phyloP scores from a whole-genome alignment of 2,329 filamentous ascomycete species.

The Microsporum canis region DNA sequence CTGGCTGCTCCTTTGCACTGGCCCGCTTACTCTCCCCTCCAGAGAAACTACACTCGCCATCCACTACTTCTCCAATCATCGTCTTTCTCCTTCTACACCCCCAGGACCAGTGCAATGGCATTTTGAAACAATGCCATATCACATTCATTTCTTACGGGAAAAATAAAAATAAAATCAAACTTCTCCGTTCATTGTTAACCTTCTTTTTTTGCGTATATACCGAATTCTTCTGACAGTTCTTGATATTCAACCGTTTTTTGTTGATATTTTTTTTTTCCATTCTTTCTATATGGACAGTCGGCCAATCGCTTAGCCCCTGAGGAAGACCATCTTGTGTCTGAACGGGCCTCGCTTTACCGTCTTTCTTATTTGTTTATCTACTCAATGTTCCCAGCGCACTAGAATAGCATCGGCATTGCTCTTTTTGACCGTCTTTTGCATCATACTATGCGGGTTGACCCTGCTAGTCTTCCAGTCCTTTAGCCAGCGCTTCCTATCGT shows the following conservation, averaged over 20 bases:
- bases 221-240: background rate
- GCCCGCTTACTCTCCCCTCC: background rate
- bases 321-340: background rate
- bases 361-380: background rate
- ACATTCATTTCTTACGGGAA: background rate
- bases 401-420: background rate
- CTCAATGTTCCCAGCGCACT: background rate
- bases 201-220: background rate
- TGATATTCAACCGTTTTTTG: background rate
- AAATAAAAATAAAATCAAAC: background rate
- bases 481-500: background rate
- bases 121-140: background rate
- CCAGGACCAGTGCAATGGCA: background rate
- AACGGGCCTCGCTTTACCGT: background rate
- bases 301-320: conserved; percentile 4
- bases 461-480: background rate
- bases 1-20: background rate
- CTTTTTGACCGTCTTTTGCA: background rate
- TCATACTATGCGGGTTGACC: conserved; percentile 2
- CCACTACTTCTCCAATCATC: background rate
- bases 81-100: background rate
- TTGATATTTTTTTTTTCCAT: background rate
- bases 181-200: background rate
- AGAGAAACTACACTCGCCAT: background rate
- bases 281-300: background rate